phyloP scores from a whole-genome alignment of 768 basidiomycete species.

The Xerocomellus chrysenteron region DNA sequence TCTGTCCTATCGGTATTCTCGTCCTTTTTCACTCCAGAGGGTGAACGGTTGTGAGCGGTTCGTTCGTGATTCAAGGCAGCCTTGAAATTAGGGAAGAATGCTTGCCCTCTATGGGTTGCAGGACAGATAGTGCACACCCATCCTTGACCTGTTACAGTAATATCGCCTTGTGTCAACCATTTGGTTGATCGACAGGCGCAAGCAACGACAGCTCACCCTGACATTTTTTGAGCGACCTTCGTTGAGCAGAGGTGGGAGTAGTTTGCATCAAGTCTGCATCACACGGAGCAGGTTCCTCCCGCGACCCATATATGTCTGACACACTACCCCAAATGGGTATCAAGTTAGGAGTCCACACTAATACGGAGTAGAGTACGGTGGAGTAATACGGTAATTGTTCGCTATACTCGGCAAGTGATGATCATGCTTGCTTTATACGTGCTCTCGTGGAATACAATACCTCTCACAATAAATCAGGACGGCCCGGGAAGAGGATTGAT shows the following conservation, averaged over 20 bases:
- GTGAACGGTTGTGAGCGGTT: conserved; percentile 18
- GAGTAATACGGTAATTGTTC: neutral
- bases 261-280: conserved; percentile 19
- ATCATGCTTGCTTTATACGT: neutral
- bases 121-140: conserved; percentile 38
- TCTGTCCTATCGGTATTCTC: neutral
- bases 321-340: conserved; percentile 16
- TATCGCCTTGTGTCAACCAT: neutral
- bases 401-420: neutral
- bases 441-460: neutral
- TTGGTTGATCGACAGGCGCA: neutral
- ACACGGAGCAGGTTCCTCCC: conserved; percentile 6
- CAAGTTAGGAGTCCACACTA: conserved; percentile 4
- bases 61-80: conserved; percentile 35
- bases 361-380: neutral
- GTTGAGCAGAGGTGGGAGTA: conserved; percentile 21
- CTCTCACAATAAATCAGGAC: conserved; percentile 32
- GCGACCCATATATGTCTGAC: conserved; percentile 15
- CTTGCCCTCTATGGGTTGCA: conserved; percentile 15
- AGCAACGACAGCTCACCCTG: conserved; percentile 15
- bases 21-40: conserved; percentile 2
- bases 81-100: conserved; percentile 25
- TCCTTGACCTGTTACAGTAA: conserved; percentile 27
- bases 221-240: conserved; percentile 18
- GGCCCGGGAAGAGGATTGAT: conserved; percentile 69